Conservation (phyloP, 306 rosid genomes). For the Argentina anserina region DNA sequence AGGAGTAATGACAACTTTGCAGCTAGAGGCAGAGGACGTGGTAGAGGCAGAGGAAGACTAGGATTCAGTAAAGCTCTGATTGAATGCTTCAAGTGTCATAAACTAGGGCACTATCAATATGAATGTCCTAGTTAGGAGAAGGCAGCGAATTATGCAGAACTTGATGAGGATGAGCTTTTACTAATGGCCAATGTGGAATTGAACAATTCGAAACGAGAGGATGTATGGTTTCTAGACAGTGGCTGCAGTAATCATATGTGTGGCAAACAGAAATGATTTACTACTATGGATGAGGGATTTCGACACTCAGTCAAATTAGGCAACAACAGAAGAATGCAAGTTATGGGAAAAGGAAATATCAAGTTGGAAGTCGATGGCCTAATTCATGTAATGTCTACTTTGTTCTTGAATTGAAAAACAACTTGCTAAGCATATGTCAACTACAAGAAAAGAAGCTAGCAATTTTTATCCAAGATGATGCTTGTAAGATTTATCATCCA, state of each 20-base stretch:
- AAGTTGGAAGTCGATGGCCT: background rate
- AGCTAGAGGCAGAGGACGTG: too few species aligned
- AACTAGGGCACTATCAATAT: background rate
- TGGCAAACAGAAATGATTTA: background rate
- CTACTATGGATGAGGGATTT: background rate
- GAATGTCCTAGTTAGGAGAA: background rate
- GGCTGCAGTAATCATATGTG: background rate
- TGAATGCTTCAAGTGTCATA: too few species aligned
- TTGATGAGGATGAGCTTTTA: background rate
- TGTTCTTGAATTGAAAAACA: too few species aligned
- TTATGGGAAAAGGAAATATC: background rate
- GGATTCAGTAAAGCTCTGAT: too few species aligned
- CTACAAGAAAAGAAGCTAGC: background rate
- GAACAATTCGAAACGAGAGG: background rate
- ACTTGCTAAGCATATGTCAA: background rate
- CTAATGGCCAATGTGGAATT: background rate
- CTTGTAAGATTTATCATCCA: background rate
- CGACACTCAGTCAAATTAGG: background rate
- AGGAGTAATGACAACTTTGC: too few species aligned
- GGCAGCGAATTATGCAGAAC: background rate
- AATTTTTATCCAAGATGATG: background rate
- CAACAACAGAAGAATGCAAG: background rate
- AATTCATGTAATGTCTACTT: background rate
- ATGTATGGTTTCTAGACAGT: background rate
- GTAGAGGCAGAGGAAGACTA: too few species aligned